Evolutionary conservation across 352 stramenopile genomes (phyloP).

Genomic region (Thalassiosira exigua): DNA sequence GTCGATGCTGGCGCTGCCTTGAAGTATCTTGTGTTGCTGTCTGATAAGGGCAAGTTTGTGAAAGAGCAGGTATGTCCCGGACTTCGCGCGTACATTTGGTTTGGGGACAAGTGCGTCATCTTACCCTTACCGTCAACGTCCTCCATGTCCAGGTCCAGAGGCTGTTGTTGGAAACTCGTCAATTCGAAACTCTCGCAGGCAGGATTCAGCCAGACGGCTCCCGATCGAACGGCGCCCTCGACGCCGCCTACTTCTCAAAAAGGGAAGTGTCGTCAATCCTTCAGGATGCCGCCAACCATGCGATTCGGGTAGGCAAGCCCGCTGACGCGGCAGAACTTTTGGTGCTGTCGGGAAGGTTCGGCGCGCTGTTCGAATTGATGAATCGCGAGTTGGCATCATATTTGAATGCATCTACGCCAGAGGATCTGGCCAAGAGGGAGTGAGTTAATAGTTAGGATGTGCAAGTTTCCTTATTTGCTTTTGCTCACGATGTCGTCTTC

Average conservation of each 20-base stretch:
- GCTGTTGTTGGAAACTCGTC: conserved; percentile 59
- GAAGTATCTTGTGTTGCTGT: conserved; percentile 69
- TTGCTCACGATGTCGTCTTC: conserved; percentile 6
- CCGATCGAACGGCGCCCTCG: conserved; percentile 51
- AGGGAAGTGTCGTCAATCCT: conserved; percentile 57
- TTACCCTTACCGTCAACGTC: no score
- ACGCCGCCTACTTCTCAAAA: conserved; percentile 47
- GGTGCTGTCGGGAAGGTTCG: conserved; percentile 52
- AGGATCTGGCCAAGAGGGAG: conserved; percentile 55
- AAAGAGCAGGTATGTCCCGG: conserved; percentile 46
- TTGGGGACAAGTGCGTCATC: no score
- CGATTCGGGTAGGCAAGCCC: conserved; percentile 49
- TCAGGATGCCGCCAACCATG: conserved; percentile 46
- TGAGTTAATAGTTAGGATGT: conserved; percentile 16
- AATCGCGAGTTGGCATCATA: conserved; percentile 62
- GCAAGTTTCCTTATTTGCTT: background rate
- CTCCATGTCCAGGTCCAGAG: conserved; percentile 30
- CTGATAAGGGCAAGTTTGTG: conserved; percentile 32
- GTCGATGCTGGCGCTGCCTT: conserved; percentile 59
- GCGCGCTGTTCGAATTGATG: conserved; percentile 61
- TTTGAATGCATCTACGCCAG: conserved; percentile 40
- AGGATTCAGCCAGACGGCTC: conserved; percentile 48
- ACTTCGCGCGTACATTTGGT: no score
- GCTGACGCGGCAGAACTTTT: conserved; percentile 63
- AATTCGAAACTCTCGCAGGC: conserved; percentile 57